A percentile compares a stretch with the other conserved stretches of the same genome.
These are phyloP conservation scores for Cercis canadensis DNA, from an alignment of 306 rosid genomes.

Conservation along the genomic window DNA sequence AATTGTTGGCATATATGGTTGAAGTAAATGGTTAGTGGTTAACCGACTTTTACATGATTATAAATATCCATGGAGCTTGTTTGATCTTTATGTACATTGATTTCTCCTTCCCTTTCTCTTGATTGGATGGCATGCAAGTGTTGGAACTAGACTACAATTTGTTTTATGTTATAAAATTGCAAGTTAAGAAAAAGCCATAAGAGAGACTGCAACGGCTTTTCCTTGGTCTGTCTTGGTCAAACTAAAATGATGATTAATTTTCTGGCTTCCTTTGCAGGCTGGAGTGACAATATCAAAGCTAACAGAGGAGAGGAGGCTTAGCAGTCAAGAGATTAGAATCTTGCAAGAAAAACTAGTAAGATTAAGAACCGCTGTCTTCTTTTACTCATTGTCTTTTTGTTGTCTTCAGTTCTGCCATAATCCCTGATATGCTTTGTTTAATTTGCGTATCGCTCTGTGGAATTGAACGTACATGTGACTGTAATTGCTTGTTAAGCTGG, in stretches of 20 bases:
- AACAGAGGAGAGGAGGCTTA: constrained; percentile 70
- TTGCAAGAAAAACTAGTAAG: constrained; percentile 72
- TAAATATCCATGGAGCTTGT: too few species aligned
- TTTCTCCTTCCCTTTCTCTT: too few species aligned
- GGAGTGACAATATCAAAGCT: constrained; percentile 65
- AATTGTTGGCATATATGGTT: too few species aligned
- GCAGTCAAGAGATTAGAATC: constrained; percentile 56
- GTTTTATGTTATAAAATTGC: constrained; percentile 13
- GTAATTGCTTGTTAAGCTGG: constrained; percentile 20
- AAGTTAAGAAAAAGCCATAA: constrained; percentile 5
- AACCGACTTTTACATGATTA: too few species aligned
- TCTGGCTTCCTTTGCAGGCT: constrained; percentile 61
- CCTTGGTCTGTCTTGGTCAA: constrained; percentile 16
- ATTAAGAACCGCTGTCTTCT: constrained; percentile 21
- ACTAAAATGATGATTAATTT: constrained; percentile 3
- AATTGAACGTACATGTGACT: too few species aligned
- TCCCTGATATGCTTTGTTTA: too few species aligned
- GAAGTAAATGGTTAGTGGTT: too few species aligned
- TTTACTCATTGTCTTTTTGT: constrained; percentile 23
- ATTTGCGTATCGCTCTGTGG: too few species aligned
- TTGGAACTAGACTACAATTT: too few species aligned
- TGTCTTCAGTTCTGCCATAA: too few species aligned
- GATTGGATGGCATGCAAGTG: constrained; percentile 13
- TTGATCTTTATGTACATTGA: too few species aligned
- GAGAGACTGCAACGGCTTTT: constrained; percentile 2